A percentile compares a stretch with the other conserved stretches of the same genome.
Conservation (phyloP, 1,284 basidiomycete genomes). For the Puccinia novopanici region DNA sequence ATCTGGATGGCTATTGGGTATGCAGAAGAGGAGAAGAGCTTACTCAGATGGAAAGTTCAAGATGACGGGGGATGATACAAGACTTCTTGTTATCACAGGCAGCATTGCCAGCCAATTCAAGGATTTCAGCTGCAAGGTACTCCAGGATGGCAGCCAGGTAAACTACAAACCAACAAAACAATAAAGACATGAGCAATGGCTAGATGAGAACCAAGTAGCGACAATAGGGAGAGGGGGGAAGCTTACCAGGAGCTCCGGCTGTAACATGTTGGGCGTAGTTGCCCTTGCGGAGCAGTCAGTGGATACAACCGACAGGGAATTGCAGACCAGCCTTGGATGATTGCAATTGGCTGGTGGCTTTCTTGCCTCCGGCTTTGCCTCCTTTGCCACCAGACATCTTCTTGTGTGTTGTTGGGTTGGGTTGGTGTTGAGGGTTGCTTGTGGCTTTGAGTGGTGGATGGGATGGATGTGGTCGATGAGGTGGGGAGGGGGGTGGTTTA, state of each 20-base stretch:
- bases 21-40: neutral
- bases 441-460: no score
- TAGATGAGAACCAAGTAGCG: neutral
- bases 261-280: constrained; percentile 79
- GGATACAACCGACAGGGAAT: constrained; percentile 84
- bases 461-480: neutral
- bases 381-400: constrained; percentile 48
- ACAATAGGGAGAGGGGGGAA: constrained; percentile 51
- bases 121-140: constrained; percentile 81
- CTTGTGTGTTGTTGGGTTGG: neutral
- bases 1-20: no score
- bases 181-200: no score
- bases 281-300: constrained; percentile 79
- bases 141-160: constrained; percentile 82
- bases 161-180: no score
- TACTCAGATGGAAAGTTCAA: constrained; percentile 76
- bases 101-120: constrained; percentile 83
- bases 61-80: constrained; percentile 85
- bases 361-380: constrained; percentile 50
- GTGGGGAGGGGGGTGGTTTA: neutral
- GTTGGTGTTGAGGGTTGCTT: neutral
- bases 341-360: constrained; percentile 63
- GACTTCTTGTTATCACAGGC: constrained; percentile 73
- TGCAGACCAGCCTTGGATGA: constrained; percentile 78
- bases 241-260: constrained; percentile 72